Evolutionary conservation across 441 rosid genomes (phyloP), one percentile per base, ranked within the genome.

Genomic region (Brassica hybrid): DNA sequence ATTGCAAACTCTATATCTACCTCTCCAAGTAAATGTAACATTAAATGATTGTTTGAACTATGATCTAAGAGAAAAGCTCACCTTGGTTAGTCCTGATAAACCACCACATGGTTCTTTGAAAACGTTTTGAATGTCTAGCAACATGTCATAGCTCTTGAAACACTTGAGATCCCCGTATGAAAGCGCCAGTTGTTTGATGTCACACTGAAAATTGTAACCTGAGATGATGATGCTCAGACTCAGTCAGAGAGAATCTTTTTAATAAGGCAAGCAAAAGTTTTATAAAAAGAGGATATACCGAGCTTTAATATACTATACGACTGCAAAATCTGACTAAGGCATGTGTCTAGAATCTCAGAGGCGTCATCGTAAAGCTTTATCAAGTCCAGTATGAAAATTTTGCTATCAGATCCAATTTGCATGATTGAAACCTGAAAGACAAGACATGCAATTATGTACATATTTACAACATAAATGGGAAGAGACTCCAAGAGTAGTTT

Each of bases 121-220:
- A 23, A 93, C 81, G 63, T 84, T 89, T 80, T 90, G 96, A 77
- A 95, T 81, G 81, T 91, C 99, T 72, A 95, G 79, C 72, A 93
- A 70, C 96, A 88, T 91, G 77, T 89, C 90, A 81, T 84, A 95
- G 70, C 83, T 81, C 85, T 93, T 89, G 80, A 95, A 93, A 83
- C 98, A 95, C 64, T 85, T 81, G 9, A 95, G 67, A 48, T 86
- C 88, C 69, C 79, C 88, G 71, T 95, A 95, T 3, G 98, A 89
- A 65, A 79, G 81, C 19, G 89, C 84, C 65, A 95, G 72, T 80
- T 88, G 94, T 79, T 72, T 88, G 56, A 84, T 73, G 84, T 95
- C 99, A 71, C 97, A 90, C 38, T 86, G 96, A 75, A 95, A 90
- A 86, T 85, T 90, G 68, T 91, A 95, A 73, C 99, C 99, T 93